These are phyloP conservation scores for Desmodesmus armatus DNA, from an alignment of 139 green algal genomes.

Conservation along the genomic window DNA sequence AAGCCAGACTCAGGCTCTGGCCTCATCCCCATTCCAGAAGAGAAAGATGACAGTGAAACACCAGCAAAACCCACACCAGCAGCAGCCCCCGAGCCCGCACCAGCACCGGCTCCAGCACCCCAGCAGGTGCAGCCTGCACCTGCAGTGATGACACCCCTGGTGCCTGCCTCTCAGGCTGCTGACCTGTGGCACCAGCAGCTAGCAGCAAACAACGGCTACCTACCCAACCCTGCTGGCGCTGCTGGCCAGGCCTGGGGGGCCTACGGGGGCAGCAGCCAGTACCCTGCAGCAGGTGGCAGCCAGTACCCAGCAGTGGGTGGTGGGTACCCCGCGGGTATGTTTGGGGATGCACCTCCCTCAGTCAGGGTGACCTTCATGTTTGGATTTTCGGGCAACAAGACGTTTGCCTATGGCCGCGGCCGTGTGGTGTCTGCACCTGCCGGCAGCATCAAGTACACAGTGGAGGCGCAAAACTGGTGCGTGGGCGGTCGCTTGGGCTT, in stretches of 20 bases:
- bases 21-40: no score
- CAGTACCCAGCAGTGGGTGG: no score
- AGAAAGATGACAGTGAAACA: no score
- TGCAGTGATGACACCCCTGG: neutral
- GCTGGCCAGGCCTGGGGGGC: no score
- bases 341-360: no score
- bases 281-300: neutral
- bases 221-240: no score
- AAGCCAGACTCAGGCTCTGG: no score
- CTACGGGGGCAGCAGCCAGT: no score
- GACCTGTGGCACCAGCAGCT: neutral
- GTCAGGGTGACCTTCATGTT: slow-evolving; percentile 46
- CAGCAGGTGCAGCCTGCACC: neutral
- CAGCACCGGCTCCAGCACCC: neutral
- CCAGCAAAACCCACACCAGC: neutral
- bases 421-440: slow-evolving; percentile 9
- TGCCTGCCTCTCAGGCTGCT: no score
- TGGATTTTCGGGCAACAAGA: slow-evolving; percentile 44
- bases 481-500: no score
- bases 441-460: slow-evolving; percentile 21
- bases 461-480: slow-evolving; percentile 42
- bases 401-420: slow-evolving; percentile 36
- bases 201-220: no score
- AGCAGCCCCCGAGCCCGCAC: neutral
- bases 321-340: no score